These are phyloP conservation scores for Fusarium sp. DNA, from an alignment of 2,329 filamentous ascomycete species.

Conservation along the genomic window DNA sequence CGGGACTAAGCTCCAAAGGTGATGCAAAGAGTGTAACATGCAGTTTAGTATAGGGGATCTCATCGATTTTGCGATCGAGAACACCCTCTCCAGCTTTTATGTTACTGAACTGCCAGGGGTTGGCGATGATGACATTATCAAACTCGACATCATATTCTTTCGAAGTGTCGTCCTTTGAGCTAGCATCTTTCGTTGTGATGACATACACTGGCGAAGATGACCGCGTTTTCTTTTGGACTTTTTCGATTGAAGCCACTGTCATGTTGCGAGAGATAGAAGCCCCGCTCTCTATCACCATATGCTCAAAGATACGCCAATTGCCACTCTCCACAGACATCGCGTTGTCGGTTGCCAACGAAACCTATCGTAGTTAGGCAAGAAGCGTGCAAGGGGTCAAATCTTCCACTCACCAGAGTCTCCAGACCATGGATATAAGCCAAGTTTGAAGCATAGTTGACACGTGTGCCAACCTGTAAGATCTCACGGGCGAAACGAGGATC, in stretches of 20 bases:
- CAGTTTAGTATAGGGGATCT: slow-evolving; percentile 85
- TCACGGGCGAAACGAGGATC: slow-evolving; percentile 75
- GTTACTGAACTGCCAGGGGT: slow-evolving; percentile 82
- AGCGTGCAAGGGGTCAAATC: background rate
- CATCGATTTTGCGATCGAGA: slow-evolving; percentile 75
- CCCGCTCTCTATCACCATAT: slow-evolving; percentile 75
- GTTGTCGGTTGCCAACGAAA: slow-evolving; percentile 89
- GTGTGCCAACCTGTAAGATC: slow-evolving; percentile 87
- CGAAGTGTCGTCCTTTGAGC: slow-evolving; percentile 33
- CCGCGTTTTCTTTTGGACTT: slow-evolving; percentile 55
- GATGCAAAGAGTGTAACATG: slow-evolving; percentile 92
- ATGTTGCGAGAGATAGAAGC: slow-evolving; percentile 73
- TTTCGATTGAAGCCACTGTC: slow-evolving; percentile 69
- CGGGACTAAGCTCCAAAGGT: slow-evolving; percentile 74
- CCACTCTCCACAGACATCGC: slow-evolving; percentile 83
- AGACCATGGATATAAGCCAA: slow-evolving; percentile 86
- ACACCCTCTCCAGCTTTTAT: slow-evolving; percentile 73
- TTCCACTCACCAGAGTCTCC: slow-evolving; percentile 75
- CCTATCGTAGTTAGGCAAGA: slow-evolving; percentile 50
- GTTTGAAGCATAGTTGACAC: slow-evolving; percentile 96
- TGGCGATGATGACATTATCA: slow-evolving; percentile 84
- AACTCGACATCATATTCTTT: slow-evolving; percentile 65
- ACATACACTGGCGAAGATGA: slow-evolving; percentile 57
- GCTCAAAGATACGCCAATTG: slow-evolving; percentile 94
- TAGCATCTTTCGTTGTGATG: slow-evolving; percentile 51